Evolutionary conservation across 768 basidiomycete species (phyloP), one percentile per base, ranked within the genome.

Genomic region (Pisolithus marmoratus): DNA sequence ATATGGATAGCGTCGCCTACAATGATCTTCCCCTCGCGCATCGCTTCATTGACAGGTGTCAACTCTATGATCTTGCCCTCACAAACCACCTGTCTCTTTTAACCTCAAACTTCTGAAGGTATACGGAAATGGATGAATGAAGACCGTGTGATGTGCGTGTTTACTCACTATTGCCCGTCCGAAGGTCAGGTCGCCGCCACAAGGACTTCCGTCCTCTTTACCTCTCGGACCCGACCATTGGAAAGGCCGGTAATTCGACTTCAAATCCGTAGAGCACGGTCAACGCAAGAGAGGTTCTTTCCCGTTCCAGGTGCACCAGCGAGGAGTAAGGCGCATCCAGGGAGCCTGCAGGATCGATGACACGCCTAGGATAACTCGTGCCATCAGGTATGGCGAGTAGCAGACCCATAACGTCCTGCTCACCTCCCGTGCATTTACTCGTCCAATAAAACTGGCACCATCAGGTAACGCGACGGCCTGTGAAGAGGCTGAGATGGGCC

Each of bases 151-250:
- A 37, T 0, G 4, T n/a, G 47, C 19, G 26, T 11, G n/a, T n/a
- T 12, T 7, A 76, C 87, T 64, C 63, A 93, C 95, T 54, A 99
- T 99, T 14, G 96, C 94, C 59, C 96, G 75, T 52, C 95, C 79
- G 71, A 98, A 98, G 34, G n/a, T n/a, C n/a, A n/a, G n/a, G n/a
- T n/a, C n/a, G 85, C 83, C 69, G 97, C 95, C 45, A 94, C 92
- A 19, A 99, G 74, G 5, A 98, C 94, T 65, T 98, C 96, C 1
- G 96, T 98, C 79, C 98, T 99, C 75, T 98, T 98, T 51, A 99
- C 94, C 70, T 98, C 95, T 99, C 96, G 19, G 85, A 88, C 0
- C 96, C 96, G 41, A 98, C 96, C 92, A 97, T 97, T 5, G 94
- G 93, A 67, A 94, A 97, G 66, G 98, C 98, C 0, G 96, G 96